Conservation (phyloP, 306 rosid species). For the Vachellia collinsii region DNA sequence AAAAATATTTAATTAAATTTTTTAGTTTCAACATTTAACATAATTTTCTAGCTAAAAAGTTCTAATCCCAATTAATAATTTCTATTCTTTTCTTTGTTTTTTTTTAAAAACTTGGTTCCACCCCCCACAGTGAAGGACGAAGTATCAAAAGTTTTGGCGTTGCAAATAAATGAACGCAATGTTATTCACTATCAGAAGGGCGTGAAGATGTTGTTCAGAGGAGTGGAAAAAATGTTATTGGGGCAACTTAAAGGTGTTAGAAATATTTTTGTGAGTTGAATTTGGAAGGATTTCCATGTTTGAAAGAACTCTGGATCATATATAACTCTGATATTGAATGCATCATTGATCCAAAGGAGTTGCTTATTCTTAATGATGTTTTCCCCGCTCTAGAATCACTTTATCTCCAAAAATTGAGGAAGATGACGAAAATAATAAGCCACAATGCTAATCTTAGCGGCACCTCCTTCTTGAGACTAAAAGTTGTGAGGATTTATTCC, state of each 20-base stretch:
- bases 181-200: slow-evolving; percentile 22
- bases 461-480: not conserved
- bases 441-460: too few relatives aligned
- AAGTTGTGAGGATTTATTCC: not conserved
- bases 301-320: slow-evolving; percentile 33
- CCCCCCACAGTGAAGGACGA: not conserved
- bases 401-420: slow-evolving; percentile 9
- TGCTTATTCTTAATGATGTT: slow-evolving; percentile 5
- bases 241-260: slow-evolving; percentile 28
- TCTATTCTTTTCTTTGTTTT: too few relatives aligned
- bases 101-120: not conserved
- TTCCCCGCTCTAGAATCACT: slow-evolving; percentile 34
- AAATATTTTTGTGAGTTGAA: slow-evolving; percentile 12
- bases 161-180: slow-evolving; percentile 4
- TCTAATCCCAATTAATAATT: too few relatives aligned
- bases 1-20: too few relatives aligned
- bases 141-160: slow-evolving; percentile 31
- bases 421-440: slow-evolving; percentile 29
- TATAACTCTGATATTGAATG: slow-evolving; percentile 1
- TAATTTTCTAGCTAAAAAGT: too few relatives aligned
- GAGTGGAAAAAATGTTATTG: slow-evolving; percentile 37
- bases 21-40: too few relatives aligned
- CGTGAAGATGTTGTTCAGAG: slow-evolving; percentile 35
- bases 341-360: slow-evolving; percentile 20
- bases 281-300: slow-evolving; percentile 24